Base-by-base conservation (phyloP, 805 yeast species). In the Metschnikowia noctiluminum region DNA sequence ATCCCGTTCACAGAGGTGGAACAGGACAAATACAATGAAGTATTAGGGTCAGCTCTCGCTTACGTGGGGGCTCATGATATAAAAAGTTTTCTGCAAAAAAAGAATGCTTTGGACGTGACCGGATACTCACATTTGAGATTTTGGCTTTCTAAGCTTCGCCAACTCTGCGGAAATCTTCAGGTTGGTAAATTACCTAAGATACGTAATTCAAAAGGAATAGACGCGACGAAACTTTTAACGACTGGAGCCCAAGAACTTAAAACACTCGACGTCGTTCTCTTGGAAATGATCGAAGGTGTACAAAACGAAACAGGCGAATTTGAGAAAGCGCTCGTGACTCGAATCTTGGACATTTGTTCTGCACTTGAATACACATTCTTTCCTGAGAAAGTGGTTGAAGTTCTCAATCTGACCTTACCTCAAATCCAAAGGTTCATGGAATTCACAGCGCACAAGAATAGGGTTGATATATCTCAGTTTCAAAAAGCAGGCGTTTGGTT, bases 1-100 rank as follows among this genome's bases (percentile, higher is more conserved):
- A 73, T 88, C 15, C 89, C 90, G 2, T 87, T 94, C 63, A 82
- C 87, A 3, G 82, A 89, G 0, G 79, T 94, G 16, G 99, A 94
- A 62, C 86, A 87, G 60, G 89, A 88, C 60, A 84, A 88, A 58
- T 94, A 94, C 62, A 78, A 82, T 44, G 81, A 82, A 54, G 56
- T 81, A 16, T 81, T 81, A 60, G 73, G 77, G 15, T 77, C 79
- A n/a, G 89, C 89, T 59, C 69, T 81, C 44, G 59, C 65, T 13
- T 77, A 71, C 30, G 87, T 81, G 31, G 82, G 83, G 4, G 69
- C 84, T 34, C 74, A 74, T 58, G 79, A 77, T 8, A 64, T 70
- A 31, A 82, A 82, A 13, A 71, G 71, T 37, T 85, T 85, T 0
- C 62, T 71, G 1, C 59, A 68, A 4, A 74, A 73, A 10, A 78